Conservation (phyloP, 2,329 filamentous ascomycete genomes). For the Ophiocordyceps sinensis region DNA sequence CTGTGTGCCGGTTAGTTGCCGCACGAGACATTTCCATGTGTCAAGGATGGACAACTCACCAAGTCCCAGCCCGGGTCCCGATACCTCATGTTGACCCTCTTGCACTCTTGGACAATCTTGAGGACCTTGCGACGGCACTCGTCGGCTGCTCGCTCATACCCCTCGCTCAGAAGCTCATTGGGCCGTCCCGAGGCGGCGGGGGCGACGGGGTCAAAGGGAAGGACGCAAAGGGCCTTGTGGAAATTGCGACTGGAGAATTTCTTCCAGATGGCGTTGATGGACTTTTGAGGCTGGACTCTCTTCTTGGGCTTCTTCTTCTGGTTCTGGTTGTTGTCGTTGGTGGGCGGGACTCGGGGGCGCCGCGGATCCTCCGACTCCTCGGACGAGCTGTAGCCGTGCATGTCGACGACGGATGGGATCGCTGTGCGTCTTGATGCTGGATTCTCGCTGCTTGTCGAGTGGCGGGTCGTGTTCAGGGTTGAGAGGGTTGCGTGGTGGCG, state of each 20-base stretch:
- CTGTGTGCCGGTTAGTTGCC: conserved; percentile 15
- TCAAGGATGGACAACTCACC: conserved; percentile 23
- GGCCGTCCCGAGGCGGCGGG: conserved; percentile 34
- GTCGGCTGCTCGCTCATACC: conserved; percentile 49
- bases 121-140: conserved; percentile 48
- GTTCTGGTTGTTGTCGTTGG: conserved; percentile 15
- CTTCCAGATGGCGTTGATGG: conserved; percentile 54
- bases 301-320: conserved; percentile 43
- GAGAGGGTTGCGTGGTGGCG: too few relatives aligned
- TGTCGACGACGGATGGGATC: neutral
- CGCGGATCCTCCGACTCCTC: conserved; percentile 33
- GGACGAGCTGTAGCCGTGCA: conserved; percentile 35
- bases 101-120: conserved; percentile 51
- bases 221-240: conserved; percentile 48
- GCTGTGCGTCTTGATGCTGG: too few relatives aligned
- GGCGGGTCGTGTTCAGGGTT: too few relatives aligned
- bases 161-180: conserved; percentile 44
- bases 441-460: too few relatives aligned
- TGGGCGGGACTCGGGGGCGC: conserved; percentile 20
- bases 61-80: conserved; percentile 49
- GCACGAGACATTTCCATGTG: too few relatives aligned
- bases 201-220: conserved; percentile 47
- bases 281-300: conserved; percentile 46
- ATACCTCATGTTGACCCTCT: conserved; percentile 66
- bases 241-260: conserved; percentile 44